A percentile compares a stretch with the other conserved stretches of the same genome.
phyloP scores from a whole-genome alignment of 1,284 basidiomycete species.

The Austroboletus novae-zelandiae region DNA sequence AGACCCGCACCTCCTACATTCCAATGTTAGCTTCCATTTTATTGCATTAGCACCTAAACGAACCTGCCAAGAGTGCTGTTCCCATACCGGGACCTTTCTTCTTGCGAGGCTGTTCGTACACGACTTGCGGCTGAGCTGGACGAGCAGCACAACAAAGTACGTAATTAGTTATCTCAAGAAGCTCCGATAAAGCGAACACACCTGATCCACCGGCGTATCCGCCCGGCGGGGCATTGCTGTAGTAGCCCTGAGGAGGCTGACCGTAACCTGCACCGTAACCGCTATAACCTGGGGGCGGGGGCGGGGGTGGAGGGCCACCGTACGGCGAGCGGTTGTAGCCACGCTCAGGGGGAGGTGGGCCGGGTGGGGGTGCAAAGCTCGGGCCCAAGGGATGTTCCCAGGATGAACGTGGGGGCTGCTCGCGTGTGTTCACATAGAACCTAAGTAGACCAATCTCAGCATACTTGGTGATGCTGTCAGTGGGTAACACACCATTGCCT shows the following conservation, averaged over 20 bases:
- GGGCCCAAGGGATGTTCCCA: conserved; percentile 67
- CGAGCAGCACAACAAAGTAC: conserved; percentile 9
- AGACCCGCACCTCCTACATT: conserved; percentile 54
- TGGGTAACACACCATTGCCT: conserved; percentile 53
- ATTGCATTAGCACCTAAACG: conserved; percentile 5
- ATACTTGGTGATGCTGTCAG: background rate
- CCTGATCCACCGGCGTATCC: conserved; percentile 20
- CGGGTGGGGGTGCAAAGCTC: conserved; percentile 43
- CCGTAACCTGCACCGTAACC: conserved; percentile 18
- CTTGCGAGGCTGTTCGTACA: conserved; percentile 14
- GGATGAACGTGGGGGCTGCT: conserved; percentile 57
- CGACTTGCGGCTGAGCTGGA: conserved; percentile 4
- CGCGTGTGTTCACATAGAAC: conserved; percentile 69
- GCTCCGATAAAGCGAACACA: conserved; percentile 14
- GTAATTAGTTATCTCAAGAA: background rate
- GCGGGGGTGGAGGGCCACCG: conserved; percentile 15
- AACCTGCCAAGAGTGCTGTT: conserved; percentile 28
- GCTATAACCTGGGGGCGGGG: conserved; percentile 21
- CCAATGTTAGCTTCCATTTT: conserved; percentile 6
- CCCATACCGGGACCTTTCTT: conserved; percentile 30
- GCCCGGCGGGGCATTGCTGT: conserved; percentile 10
- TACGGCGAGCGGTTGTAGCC: conserved; percentile 33
- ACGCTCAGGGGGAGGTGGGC: conserved; percentile 29
- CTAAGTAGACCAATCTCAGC: conserved; percentile 33
- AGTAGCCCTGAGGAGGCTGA: conserved; percentile 22